Evolutionary conservation across 208 protist species (phyloP), one percentile per base, ranked within the genome.

Genomic region (Crithidia bombi): DNA sequence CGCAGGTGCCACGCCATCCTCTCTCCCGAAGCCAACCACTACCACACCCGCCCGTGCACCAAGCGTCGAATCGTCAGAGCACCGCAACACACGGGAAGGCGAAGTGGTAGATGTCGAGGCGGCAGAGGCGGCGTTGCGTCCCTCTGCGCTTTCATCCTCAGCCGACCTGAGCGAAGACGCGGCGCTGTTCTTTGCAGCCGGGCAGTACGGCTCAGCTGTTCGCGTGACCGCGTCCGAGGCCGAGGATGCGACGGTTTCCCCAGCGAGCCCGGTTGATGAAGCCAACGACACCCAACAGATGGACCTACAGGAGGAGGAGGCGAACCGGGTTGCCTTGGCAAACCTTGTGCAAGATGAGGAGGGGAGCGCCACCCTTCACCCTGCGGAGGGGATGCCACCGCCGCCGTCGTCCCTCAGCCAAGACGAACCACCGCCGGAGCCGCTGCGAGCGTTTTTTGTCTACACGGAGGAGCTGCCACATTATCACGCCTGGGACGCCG

Each of bases 391-490:
- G n/a, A n/a, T n/a, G n/a, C 17, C 46, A 28, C 23, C 21, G 14
- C 21, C 46, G 21, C 46, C 23, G 21, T 15, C 46, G 21, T 28
- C 14, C 2, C 46, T 51, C n/a, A 17, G 21, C n/a, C 4, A 51
- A 6, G 35, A 44, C 33, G 54, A 52, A 17, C 55, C 55, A 36
- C 62, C 33, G 11, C 70, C 54, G 11, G 33, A 28, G 47, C 19
- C 30, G 21, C 28, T 66, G 47, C 9, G 30, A 9, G 61, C 61
- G 0, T 66, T 46, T 25, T 66, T 46, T 25, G 61, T 66, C 12
- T 66, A 66, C 61, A 23, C 7, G 0, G 61, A 66, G 61, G 43
- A 66, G 46, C 32, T 43, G 23, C 61, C 61, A 10, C 61, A 46
- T 23, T 56, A 39, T 5, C 15, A 12, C 47, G 39, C 61, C 9